phyloP scores from a whole-genome alignment of 1,284 basidiomycete species.

The Ustilago curta region DNA sequence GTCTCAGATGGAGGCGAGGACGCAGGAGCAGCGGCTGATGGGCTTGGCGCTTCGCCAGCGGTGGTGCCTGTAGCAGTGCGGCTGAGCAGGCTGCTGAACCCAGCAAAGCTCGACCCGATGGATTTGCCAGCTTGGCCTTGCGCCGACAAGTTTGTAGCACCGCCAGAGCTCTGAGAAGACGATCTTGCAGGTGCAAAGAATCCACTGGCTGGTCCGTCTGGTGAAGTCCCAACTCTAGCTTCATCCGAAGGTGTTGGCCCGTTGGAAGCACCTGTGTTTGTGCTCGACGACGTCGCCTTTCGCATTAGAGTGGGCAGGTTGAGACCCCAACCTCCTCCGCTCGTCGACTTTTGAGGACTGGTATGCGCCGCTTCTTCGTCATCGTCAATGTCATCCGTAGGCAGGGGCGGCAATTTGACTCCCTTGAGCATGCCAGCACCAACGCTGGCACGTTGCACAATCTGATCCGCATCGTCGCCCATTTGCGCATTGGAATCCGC shows the following conservation, averaged over 20 bases:
- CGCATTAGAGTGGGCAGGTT: slow-evolving; percentile 52
- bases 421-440: slow-evolving; percentile 50
- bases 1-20: slow-evolving; percentile 9
- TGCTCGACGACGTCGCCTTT: slow-evolving; percentile 43
- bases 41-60: slow-evolving; percentile 6
- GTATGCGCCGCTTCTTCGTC: slow-evolving; percentile 42
- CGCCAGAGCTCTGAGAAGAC: slow-evolving; percentile 8
- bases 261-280: slow-evolving; percentile 9
- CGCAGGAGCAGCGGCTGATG: not conserved
- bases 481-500: slow-evolving; percentile 42
- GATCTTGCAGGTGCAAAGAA: slow-evolving; percentile 1
- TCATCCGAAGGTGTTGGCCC: slow-evolving; percentile 42
- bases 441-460: slow-evolving; percentile 37
- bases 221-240: not conserved
- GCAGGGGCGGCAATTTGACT: slow-evolving; percentile 62
- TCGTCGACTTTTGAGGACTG: slow-evolving; percentile 18
- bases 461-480: slow-evolving; percentile 37
- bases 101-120: slow-evolving; percentile 37
- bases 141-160: not conserved
- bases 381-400: slow-evolving; percentile 57
- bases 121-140: slow-evolving; percentile 12
- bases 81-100: slow-evolving; percentile 36
- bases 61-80: slow-evolving; percentile 14
- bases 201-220: not conserved
- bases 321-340: slow-evolving; percentile 36